Percentiles rank a stretch among this genome's conserved stretches.
Evolutionary conservation across 768 basidiomycete species (phyloP).

Genomic region (Bullera alba): DNA sequence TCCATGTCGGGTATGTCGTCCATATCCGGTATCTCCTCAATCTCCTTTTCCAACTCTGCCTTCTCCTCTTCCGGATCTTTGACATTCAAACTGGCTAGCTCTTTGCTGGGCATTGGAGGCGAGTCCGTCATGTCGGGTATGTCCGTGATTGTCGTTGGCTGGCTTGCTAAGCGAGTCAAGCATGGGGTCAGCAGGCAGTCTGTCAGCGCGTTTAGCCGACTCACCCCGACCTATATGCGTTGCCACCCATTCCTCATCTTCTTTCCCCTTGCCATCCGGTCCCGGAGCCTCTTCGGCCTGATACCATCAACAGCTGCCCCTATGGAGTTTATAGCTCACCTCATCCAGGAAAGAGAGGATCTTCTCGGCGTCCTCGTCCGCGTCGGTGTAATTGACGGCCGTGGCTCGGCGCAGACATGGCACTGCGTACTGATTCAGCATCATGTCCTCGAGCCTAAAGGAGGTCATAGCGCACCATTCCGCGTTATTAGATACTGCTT

Average conservation of each 20-base stretch:
- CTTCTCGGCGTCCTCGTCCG: conserved; percentile 92
- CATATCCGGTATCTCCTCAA: conserved; percentile 71
- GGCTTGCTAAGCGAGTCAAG: conserved; percentile 14
- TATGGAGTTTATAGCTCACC: conserved; percentile 34
- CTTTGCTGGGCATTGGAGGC: conserved; percentile 13
- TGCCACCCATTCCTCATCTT: conserved; percentile 83
- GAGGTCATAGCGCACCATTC: conserved; percentile 51
- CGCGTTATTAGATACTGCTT: conserved; percentile 95
- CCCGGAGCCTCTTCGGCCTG: conserved; percentile 45
- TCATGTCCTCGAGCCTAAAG: background rate
- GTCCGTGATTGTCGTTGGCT: conserved; percentile 27
- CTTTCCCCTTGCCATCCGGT: conserved; percentile 49
- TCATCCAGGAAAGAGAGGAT: conserved; percentile 64
- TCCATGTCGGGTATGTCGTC: conserved; percentile 99
- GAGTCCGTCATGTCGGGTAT: conserved; percentile 42
- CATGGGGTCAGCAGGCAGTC: conserved; percentile 12
- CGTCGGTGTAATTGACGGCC: conserved; percentile 85
- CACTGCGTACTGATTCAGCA: conserved; percentile 50
- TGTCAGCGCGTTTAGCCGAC: background rate
- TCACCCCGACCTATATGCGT: conserved; percentile 74
- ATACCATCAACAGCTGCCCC: background rate
- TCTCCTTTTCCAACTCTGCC: conserved; percentile 15
- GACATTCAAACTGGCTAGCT: conserved; percentile 17
- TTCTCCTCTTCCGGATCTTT: conserved; percentile 17
- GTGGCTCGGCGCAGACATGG: conserved; percentile 91